Conservation (phyloP, 345 rosid genomes). For the Aquilaria sinensis region DNA sequence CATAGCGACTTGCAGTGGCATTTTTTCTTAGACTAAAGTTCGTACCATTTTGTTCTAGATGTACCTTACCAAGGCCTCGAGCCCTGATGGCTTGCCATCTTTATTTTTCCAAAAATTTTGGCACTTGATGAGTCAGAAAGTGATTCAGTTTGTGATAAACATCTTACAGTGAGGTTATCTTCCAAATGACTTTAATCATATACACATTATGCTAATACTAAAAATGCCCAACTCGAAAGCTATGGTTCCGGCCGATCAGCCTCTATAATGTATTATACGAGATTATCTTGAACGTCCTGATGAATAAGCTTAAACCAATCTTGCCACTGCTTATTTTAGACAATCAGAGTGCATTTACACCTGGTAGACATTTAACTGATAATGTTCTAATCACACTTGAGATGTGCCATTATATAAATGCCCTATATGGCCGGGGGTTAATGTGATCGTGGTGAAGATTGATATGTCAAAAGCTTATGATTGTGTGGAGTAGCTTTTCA, state of each 20-base stretch:
- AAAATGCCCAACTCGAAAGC: neutral
- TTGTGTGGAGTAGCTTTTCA: no score
- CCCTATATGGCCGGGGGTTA: no score
- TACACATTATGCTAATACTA: neutral
- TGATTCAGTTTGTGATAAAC: neutral
- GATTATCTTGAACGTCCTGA: neutral
- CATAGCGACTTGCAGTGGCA: neutral
- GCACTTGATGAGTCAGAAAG: neutral
- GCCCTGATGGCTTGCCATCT: neutral
- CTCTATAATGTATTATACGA: neutral
- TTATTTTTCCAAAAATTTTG: neutral
- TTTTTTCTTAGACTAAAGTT: neutral
- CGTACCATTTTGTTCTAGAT: neutral
- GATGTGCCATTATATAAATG: neutral
- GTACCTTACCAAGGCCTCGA: neutral
- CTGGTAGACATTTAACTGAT: neutral
- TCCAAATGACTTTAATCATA: neutral
- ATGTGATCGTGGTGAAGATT: neutral
- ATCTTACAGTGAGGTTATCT: neutral
- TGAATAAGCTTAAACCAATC: neutral
- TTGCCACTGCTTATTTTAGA: neutral
- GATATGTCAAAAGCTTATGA: neutral
- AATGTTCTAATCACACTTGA: neutral
- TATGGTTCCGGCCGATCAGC: neutral
- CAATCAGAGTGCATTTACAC: neutral